Percentiles rank a stretch among this genome's conserved stretches.
phyloP scores from a whole-genome alignment of 2,329 filamentous ascomycete genomes.

The Incumbomyces lentus region DNA sequence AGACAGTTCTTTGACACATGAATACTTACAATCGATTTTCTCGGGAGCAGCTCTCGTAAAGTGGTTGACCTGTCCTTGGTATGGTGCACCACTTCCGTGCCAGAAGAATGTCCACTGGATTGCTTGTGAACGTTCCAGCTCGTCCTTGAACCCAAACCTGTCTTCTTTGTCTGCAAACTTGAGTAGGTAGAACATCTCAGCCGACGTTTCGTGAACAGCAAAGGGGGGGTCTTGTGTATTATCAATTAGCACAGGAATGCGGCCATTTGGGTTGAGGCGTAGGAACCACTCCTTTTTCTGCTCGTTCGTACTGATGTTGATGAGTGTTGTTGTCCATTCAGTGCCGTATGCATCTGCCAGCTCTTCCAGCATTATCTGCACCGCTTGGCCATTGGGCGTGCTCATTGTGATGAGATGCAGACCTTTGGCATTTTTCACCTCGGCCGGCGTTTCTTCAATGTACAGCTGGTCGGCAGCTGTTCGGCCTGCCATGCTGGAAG shows the following conservation, averaged over 20 bases:
- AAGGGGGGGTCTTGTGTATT: slow-evolving; percentile 41
- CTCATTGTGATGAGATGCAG: slow-evolving; percentile 42
- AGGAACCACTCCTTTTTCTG: slow-evolving; percentile 43
- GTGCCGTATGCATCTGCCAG: slow-evolving; percentile 41
- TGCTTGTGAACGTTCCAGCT: slow-evolving; percentile 38
- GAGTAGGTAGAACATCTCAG: slow-evolving; percentile 44
- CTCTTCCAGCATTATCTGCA: slow-evolving; percentile 47
- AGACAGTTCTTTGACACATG: too few species aligned
- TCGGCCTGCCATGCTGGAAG: neutral
- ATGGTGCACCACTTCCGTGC: slow-evolving; percentile 23
- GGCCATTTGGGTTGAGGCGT: slow-evolving; percentile 24
- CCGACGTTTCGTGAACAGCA: slow-evolving; percentile 44
- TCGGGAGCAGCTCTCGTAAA: slow-evolving; percentile 37
- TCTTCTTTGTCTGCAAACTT: slow-evolving; percentile 40
- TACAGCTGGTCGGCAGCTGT: slow-evolving; percentile 34
- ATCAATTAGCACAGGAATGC: slow-evolving; percentile 43
- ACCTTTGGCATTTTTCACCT: slow-evolving; percentile 40
- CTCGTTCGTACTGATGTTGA: slow-evolving; percentile 43
- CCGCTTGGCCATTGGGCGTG: slow-evolving; percentile 44
- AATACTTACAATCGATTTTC: slow-evolving; percentile 33
- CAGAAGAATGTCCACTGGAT: slow-evolving; percentile 49
- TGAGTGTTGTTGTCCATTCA: slow-evolving; percentile 39
- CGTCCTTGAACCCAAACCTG: slow-evolving; percentile 43
- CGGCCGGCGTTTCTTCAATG: slow-evolving; percentile 34
- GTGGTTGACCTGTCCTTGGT: slow-evolving; percentile 34